These are phyloP conservation scores for Pestalotiopsis sp. DNA, from an alignment of 2,329 filamentous ascomycete genomes.

Conservation along the genomic window DNA sequence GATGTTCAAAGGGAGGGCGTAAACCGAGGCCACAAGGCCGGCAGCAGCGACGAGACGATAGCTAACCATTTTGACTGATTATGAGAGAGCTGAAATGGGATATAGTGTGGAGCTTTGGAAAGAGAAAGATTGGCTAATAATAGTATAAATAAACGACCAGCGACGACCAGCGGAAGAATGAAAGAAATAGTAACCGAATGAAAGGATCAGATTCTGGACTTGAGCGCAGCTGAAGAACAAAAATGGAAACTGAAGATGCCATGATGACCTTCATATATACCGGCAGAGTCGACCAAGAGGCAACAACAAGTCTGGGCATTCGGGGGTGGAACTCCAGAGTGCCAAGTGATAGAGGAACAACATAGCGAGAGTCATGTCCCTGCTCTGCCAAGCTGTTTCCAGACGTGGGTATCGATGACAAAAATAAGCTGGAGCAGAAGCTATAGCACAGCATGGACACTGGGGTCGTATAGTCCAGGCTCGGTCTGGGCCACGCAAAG, in stretches of 20 bases:
- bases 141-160: constrained; percentile 36
- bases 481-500: not conserved
- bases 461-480: not conserved
- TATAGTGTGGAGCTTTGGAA: constrained; percentile 15
- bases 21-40: constrained; percentile 36
- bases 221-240: constrained; percentile 38
- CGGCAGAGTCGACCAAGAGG: constrained; percentile 13
- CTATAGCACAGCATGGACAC: constrained; percentile 5
- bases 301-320: not conserved
- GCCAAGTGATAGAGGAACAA: constrained; percentile 12
- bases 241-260: constrained; percentile 9
- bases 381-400: constrained; percentile 31
- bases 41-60: constrained; percentile 39
- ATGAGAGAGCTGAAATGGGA: constrained; percentile 15
- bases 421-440: constrained; percentile 22
- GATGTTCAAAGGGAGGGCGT: constrained; percentile 43
- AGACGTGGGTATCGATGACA: constrained; percentile 20
- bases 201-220: constrained; percentile 25
- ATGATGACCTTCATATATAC: constrained; percentile 36
- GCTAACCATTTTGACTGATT: constrained; percentile 37
- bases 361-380: constrained; percentile 12
- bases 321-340: constrained; percentile 8
- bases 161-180: constrained; percentile 36
- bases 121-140: constrained; percentile 23
- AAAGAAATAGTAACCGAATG: constrained; percentile 29